phyloP scores from a whole-genome alignment of 768 basidiomycete genomes.

The Dacryopinax spathularia region DNA sequence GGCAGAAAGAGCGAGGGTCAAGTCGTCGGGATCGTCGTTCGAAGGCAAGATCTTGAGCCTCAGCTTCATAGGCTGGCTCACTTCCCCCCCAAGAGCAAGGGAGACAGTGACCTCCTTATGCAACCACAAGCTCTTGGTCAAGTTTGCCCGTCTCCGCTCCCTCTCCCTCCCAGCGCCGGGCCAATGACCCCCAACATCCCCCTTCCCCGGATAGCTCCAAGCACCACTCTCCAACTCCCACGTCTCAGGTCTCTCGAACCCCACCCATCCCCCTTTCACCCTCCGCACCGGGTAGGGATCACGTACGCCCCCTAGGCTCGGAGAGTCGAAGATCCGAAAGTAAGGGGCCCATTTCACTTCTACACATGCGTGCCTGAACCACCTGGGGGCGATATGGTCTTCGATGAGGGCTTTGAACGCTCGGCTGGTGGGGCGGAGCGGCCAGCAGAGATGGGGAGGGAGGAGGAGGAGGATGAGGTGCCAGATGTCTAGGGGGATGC shows the following conservation, averaged over 20 bases:
- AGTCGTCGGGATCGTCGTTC: not conserved
- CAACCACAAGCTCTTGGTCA: not conserved
- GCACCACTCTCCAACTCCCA: not conserved
- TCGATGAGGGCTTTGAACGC: not conserved
- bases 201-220: too few relatives aligned
- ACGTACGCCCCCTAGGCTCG: not conserved
- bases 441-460: not conserved
- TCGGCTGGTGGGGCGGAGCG: not conserved
- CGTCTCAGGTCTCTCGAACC: not conserved
- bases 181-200: too few relatives aligned
- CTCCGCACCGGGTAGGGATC: not conserved
- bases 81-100: not conserved
- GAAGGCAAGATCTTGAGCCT: not conserved
- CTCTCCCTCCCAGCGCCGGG: not conserved
- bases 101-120: constrained; percentile 1
- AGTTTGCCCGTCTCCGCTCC: not conserved
- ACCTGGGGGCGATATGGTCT: not conserved
- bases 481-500: not conserved
- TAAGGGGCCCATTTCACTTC: not conserved
- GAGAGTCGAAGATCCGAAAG: not conserved
- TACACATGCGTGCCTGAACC: not conserved
- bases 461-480: not conserved
- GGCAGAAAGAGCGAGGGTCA: too few relatives aligned
- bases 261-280: not conserved
- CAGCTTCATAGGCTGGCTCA: not conserved